Base-by-base conservation (phyloP, 176 grass and related monocot genomes). In the Eremochloa ophiuroides region DNA sequence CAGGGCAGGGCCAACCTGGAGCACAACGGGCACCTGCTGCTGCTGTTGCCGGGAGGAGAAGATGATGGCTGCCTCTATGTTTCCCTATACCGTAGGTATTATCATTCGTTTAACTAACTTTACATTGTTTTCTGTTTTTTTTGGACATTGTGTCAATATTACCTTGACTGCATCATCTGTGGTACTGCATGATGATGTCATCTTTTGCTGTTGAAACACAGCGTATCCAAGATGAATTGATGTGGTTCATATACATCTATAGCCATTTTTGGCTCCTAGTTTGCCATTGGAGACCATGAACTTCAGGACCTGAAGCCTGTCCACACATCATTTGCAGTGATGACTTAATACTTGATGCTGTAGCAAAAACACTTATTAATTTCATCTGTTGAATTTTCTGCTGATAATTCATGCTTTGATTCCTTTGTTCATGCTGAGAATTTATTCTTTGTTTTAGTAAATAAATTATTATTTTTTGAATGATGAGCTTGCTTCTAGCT, bases 1-100 rank as follows among this genome's bases (percentile, higher is more conserved):
- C 91, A 70, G 89, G 83, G 35, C 92, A 94, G 82, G 83, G 82
- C 28, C 89, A 94, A 69, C 58, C 89, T 73, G 87, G 66, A 73
- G 65, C 92, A 60, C 89, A 90, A 69, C 78, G 83, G 71, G 89
- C 87, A n/a, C 87, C 94, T 18, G 79, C 74, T 84, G 83, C 88
- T 84, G 84, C 81, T 87, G 87, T 77, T 1, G 9, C 39, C 2
- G 55, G 55, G 30, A 92, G 94, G 74, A 97, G 94, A 73, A 94
- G 94, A 97, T 97, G 87, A 97, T 86, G 37, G 25, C 34, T 74
- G 11, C 47, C 28, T 37, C 66, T 53, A 39, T 87, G 58, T 66
- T 71, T 72, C 50, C 8, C 51, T 51, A 63, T 81, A 40, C 31
- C 46, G 50, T 30, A 79, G 82, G 87, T 93, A 85, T 61, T 87